Evolutionary conservation across 352 stramenopile species (phyloP), one percentile per base, ranked within the genome.

Genomic region (Pythium dissimile): DNA sequence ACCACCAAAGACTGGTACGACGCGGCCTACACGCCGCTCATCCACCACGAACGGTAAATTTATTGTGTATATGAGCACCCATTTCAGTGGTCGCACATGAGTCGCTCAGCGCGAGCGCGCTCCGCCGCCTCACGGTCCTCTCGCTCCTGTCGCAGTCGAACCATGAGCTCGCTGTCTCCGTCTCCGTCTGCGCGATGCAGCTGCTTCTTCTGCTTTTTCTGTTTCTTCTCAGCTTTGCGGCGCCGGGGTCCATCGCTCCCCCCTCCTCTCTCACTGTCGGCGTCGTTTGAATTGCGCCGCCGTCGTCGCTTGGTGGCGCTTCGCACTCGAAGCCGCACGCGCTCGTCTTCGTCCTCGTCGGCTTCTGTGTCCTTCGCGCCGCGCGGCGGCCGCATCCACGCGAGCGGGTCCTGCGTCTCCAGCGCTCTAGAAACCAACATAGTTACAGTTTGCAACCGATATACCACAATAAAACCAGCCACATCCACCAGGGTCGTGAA

Each of bases 1-100:
- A 94, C 83, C 1, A 94, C 85, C 6, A 84, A 83, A 37, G 85
- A 94, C 62, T 94, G 84, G 81, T 94, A 94, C 54, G 85, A 94
- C 62, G 75, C 82, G 30, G 82, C 85, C 10, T 93, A 92, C 68
- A 88, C 80, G 15, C 84, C 84, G 13, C 71, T 93, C 28, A 76
- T 87, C 18, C 78, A 90, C 63, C 71, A 89, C 37, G 82, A 90
- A 63, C 50, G 53, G 12, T 65, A 70, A 30, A 21, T 21, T 28
- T 53, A 21, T 31, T 12, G 3, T 21, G 2, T 32, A 20, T 6
- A 41, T 39, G n/a, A 35, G 9, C 21, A 13, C n/a, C n/a, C n/a
- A n/a, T n/a, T n/a, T 54, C 26, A 67, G 27, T 67, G 32, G 5
- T 38, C 52, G 1, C 53, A 45, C 47, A 68, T 54, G 1, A 69